Evolutionary conservation across 2,329 filamentous ascomycete species (phyloP).

Genomic region (Talaromyces sp.): DNA sequence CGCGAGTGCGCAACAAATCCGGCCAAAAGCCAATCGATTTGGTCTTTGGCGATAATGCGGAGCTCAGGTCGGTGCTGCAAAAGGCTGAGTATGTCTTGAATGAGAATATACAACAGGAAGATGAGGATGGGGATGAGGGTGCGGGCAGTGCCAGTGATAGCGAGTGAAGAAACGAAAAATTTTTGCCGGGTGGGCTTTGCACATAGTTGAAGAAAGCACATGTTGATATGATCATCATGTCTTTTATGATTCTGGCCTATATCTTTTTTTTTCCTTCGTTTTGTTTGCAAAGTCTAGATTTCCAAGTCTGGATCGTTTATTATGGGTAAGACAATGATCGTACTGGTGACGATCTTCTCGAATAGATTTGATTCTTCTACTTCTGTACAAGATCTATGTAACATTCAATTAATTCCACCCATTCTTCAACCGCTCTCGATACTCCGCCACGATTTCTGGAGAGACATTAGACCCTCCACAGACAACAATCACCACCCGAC

Average conservation of each 20-base stretch:
- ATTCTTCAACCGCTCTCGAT: slow-evolving; percentile 36
- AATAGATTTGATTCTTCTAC: background rate
- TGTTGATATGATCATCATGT: background rate
- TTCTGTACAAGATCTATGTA: background rate
- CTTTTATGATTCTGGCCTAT: background rate
- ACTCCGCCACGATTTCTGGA: slow-evolving; percentile 46
- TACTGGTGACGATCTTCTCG: background rate
- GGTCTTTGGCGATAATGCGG: slow-evolving; percentile 36
- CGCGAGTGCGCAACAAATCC: slow-evolving; percentile 43
- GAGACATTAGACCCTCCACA: slow-evolving; percentile 47
- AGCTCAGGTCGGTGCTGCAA: slow-evolving; percentile 36
- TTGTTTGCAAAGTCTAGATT: background rate
- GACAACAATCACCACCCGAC: slow-evolving; percentile 31
- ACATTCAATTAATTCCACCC: slow-evolving; percentile 19
- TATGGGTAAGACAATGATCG: background rate
- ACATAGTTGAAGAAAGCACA: background rate
- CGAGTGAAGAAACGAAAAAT: slow-evolving; percentile 2
- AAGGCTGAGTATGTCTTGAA: slow-evolving; percentile 44
- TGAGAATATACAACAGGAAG: slow-evolving; percentile 34
- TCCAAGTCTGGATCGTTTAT: background rate
- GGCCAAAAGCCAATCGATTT: slow-evolving; percentile 42
- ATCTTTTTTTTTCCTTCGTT: no score
- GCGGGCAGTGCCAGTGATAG: slow-evolving; percentile 38
- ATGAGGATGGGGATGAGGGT: slow-evolving; percentile 27
- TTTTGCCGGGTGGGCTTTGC: background rate